Base-by-base conservation (phyloP, 306 rosid genomes). In the Rosa rugosa region DNA sequence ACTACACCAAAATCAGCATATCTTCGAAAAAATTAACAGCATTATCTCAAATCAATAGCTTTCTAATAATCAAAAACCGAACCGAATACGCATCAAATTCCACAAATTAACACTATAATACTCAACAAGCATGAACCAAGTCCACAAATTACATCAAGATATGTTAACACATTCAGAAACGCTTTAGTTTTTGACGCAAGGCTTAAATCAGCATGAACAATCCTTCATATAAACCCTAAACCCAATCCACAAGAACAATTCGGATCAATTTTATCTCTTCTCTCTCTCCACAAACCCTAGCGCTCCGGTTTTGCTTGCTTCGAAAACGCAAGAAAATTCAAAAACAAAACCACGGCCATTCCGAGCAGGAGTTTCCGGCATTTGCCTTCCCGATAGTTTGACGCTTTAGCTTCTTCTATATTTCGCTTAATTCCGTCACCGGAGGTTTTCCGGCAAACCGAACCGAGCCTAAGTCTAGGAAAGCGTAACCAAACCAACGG, bases 251-350 rank as follows among this genome's bases (percentile, higher is more conserved):
- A 34, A 20, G 12, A 31, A 31, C 17, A 36, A 16, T 16, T 36
- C 1, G 9, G 31, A 6, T 60, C 69, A 18, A 14, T 57, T 44
- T 44, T 3, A 57, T 42, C 69, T 4, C 3, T 53, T 45, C 31
- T 11, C 69, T 41, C 68, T 75, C 69, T 75, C 23, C 54, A 42
- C 16, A 75, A 59, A 75, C 54, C 54, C 69, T 57, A 74, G 22
- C 11, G 34, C 36, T 20, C 47, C 53, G 36, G 67, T 56, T 73
- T 73, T 40, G 40, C 8, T 12, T 56, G 56, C 53, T 13, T 12
- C 14, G 22, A 56, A 57, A 13, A 56, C 44, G 38, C 31, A 13
- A 57, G 49, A 54, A 54, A 73, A 22, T 5, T 67, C 16, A 57
- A 42, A 13, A 13, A 8, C 41, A 62, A 41, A 34, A 20, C 25